Evolutionary conservation across 257 asterid species (phyloP), one percentile per base, ranked within the genome.

Genomic region (Striga asiatica): DNA sequence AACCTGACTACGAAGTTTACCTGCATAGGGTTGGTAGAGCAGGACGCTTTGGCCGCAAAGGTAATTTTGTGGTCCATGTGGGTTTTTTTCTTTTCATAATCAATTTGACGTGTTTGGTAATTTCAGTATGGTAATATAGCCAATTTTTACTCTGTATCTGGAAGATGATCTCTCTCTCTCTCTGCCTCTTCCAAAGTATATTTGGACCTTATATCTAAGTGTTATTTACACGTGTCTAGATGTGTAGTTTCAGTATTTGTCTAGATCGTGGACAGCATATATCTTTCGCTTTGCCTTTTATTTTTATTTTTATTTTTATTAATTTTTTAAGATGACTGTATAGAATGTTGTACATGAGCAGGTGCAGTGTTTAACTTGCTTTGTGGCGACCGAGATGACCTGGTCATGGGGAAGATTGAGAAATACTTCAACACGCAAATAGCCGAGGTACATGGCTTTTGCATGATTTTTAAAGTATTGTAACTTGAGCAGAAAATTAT

Each of bases 21-120:
- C 70, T 92, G 72, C 98, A 92, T 65, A 84, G 98, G 34, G 93
- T 84, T 57, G 97, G 98, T 54, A 76, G 98, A 78, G 98, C 98
- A 0, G 98, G 98, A 12, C 97, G 98, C 46, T 92, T 92, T 74
- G 98, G 98, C 24, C 95, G 95, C 69, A 92, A 81, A 77, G 98
- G 98, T 86, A 74, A 57, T 48, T 32, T 54, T 13, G 41, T 34
- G 41, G 16, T n/a, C n/a, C n/a, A n/a, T n/a, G n/a, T n/a, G n/a
- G n/a, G n/a, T 29, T 1, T 29, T 29, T 29, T 29, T 29, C 8
- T 29, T 29, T 29, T 29, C 35, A 7, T 29, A n/a, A n/a, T 29
- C 6, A 29, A 10, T 29, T 29, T 29, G 9, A n/a, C n/a, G n/a
- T n/a, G n/a, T n/a, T n/a, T n/a, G n/a, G n/a, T n/a, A n/a, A n/a